Evolutionary conservation across 148 eudicot genomes (phyloP), one percentile per base, ranked within the genome.

Genomic region (Fagopyrum esculentum): DNA sequence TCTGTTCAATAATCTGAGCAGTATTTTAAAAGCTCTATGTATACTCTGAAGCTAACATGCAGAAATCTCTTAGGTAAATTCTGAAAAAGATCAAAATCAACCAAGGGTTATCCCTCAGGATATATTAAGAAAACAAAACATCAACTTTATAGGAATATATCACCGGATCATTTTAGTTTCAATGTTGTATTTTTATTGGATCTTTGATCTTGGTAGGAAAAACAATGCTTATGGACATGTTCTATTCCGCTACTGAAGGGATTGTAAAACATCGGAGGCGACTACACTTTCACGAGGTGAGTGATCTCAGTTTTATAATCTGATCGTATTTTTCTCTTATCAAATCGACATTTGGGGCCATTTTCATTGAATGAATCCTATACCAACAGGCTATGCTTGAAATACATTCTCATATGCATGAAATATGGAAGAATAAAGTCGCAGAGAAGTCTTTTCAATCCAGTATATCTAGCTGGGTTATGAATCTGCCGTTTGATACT

Each of bases 141-240:
- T 55, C 11, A 8, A n/a, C 22, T 16, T n/a, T 15, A n/a, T n/a
- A 55, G 60, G 60, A 55, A 55, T 55, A 55, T 16, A 29, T 30
- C 45, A 29, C 45, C 69, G 3, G 16, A 11, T 9, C 30, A 29
- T 22, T 2, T 66, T 35, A 2, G 6, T 66, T 40, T 66, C 46
- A 40, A 7, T 66, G 19, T 6, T 66, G 8, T 40, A 66, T 66
- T 13, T 43, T 40, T 17, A 43, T 66, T 66, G 71, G 70, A 8
- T 66, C 7, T n/a, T 66, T 66, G 71, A 15, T 29, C 7, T 63
- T 29, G 69, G 19, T 56, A 94, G 98, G 98, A 72, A 94, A 94
- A 85, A 94, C 98, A 69, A 94, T 94, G 98, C 96, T 94, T 71
- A 91, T 94, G 98, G 98, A 94, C 83, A 90, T 94, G 97, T 94